These are phyloP conservation scores for Micractinium conductrix DNA, from an alignment of 139 green algal species.

Conservation along the genomic window DNA sequence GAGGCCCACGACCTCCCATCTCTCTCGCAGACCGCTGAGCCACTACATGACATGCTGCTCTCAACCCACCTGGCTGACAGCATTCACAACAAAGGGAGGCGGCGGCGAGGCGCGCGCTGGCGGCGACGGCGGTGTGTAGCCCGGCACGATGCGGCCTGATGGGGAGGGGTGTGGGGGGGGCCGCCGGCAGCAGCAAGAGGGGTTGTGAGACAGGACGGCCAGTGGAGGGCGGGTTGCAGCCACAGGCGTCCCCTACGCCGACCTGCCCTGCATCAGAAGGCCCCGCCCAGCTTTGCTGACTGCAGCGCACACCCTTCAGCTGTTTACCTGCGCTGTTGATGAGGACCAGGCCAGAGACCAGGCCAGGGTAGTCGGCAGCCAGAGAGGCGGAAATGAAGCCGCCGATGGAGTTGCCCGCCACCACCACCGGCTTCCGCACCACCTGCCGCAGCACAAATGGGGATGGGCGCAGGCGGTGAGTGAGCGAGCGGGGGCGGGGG, in stretches of 20 bases:
- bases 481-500: background rate
- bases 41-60: background rate
- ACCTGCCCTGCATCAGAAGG: no score
- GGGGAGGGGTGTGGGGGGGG: background rate
- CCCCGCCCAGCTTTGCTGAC: no score
- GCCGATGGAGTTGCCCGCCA: slow-evolving; percentile 98
- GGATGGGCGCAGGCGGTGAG: background rate
- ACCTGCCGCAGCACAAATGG: slow-evolving; percentile 53
- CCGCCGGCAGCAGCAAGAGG: background rate
- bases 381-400: slow-evolving; percentile 81
- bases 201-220: no score
- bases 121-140: slow-evolving; percentile 32
- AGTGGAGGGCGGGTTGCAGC: no score
- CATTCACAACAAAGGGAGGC: slow-evolving; percentile 52
- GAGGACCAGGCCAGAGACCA: slow-evolving; percentile 61
- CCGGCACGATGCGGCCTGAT: slow-evolving; percentile 46
- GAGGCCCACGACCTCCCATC: no score
- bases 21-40: no score
- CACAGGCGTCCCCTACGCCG: no score
- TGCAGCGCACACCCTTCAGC: no score
- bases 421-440: slow-evolving; percentile 79
- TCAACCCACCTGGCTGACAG: slow-evolving; percentile 37
- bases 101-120: background rate
- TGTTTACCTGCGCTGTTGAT: slow-evolving; percentile 72
- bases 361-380: slow-evolving; percentile 62